phyloP scores from a whole-genome alignment of 73 alveolate species.

The Uronychia setigera region DNA sequence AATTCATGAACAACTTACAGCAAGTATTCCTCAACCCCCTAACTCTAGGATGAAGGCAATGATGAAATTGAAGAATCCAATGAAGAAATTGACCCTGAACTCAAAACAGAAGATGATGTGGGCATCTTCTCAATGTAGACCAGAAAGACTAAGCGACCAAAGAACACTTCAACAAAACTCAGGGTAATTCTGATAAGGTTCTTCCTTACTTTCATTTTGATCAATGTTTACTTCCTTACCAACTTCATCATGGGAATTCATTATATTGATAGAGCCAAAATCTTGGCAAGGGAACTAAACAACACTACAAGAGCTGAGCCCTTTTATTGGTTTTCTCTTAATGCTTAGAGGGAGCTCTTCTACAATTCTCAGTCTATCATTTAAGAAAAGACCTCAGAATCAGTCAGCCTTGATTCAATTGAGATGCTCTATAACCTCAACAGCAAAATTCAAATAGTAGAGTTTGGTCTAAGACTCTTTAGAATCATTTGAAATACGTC shows the following conservation, averaged over 20 bases:
- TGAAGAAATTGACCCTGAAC: conserved; percentile 16
- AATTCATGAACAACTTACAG: conserved; percentile 26
- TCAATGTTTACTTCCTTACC: conserved; percentile 18
- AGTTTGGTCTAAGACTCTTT: conserved; percentile 1
- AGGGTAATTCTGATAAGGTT: conserved; percentile 14
- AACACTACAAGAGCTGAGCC: conserved; percentile 20
- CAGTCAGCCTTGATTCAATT: too few relatives aligned
- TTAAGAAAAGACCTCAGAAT: too few relatives aligned
- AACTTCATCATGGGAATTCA: conserved; percentile 4
- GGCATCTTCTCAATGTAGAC: conserved; percentile 13
- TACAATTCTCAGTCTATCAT: too few relatives aligned
- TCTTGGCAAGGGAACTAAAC: conserved; percentile 8
- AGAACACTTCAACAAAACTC: conserved; percentile 26
- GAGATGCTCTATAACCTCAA: too few relatives aligned
- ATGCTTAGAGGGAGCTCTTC: conserved; percentile 43
- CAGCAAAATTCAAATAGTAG: neutral
- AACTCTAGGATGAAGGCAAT: neutral
- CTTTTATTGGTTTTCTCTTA: conserved; percentile 29
- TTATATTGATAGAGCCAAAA: neutral
- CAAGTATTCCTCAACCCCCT: neutral
- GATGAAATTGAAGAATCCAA: neutral
- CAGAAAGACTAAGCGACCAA: conserved; percentile 38
- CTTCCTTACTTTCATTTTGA: neutral
- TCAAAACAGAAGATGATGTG: conserved; percentile 18
- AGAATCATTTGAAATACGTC: conserved; percentile 14